phyloP scores from a whole-genome alignment of 331 rosid genomes.

The Prunus yedoensis region DNA sequence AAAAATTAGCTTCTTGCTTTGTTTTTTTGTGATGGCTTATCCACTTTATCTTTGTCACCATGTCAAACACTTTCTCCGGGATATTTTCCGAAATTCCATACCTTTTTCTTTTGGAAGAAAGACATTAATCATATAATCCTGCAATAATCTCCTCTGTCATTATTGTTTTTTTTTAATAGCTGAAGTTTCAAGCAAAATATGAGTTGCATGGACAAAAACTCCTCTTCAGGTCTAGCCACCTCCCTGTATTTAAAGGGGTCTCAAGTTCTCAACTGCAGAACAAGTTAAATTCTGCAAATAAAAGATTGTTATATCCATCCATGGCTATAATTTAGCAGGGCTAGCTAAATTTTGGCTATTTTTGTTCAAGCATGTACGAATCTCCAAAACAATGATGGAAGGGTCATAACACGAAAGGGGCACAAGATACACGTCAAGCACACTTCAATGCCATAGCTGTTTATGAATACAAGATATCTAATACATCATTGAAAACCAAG shows the following conservation, averaged over 20 bases:
- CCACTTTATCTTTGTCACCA: conserved; percentile 3
- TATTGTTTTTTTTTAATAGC: no score
- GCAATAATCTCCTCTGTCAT: no score
- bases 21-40: not conserved
- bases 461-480: conserved; percentile 8
- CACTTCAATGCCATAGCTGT: conserved; percentile 14
- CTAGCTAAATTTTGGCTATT: not conserved
- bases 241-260: no score
- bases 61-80: not conserved
- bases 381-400: not conserved
- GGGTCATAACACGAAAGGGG: not conserved
- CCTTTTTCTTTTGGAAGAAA: no score
- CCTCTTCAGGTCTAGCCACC: no score
- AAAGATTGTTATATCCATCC: not conserved
- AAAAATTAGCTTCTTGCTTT: not conserved
- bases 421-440: conserved; percentile 6
- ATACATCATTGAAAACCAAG: not conserved
- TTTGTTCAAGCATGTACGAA: not conserved
- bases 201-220: no score
- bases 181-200: no score
- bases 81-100: not conserved
- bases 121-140: no score
- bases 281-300: not conserved
- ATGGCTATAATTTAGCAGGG: not conserved
- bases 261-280: not conserved